These are phyloP conservation scores for Tuber aestivum DNA, from an alignment of 495 filamentous ascomycete genomes.

Conservation along the genomic window DNA sequence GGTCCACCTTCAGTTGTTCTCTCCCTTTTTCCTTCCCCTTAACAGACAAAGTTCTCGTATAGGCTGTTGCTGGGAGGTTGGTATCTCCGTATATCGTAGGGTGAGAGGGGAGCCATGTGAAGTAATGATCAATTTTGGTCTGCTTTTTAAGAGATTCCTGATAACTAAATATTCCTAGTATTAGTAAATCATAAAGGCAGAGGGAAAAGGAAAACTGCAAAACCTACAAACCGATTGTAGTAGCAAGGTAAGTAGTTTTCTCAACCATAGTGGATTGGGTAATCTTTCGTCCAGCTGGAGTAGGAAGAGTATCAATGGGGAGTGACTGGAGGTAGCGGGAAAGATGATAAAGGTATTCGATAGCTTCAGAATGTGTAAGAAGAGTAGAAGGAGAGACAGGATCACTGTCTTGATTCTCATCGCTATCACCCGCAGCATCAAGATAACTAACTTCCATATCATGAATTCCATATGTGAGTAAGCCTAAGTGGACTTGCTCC, in stretches of 20 bases:
- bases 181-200: background rate
- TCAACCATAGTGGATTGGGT: background rate
- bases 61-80: background rate
- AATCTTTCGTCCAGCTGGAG: background rate
- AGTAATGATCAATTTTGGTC: background rate
- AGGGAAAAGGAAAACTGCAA: background rate
- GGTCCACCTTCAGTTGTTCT: background rate
- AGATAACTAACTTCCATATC: background rate
- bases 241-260: background rate
- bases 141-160: background rate
- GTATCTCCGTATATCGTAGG: background rate
- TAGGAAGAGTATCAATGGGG: background rate
- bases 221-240: background rate
- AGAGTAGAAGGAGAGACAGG: background rate
- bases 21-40: background rate
- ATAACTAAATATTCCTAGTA: background rate
- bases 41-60: background rate
- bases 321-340: background rate
- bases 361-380: background rate
- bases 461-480: background rate
- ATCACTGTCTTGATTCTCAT: background rate
- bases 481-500: background rate
- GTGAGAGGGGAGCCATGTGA: background rate
- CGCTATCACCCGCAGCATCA: background rate
- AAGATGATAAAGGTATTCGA: background rate